Conservation (phyloP, 2,329 filamentous ascomycete genomes). For the Periconia sp. region DNA sequence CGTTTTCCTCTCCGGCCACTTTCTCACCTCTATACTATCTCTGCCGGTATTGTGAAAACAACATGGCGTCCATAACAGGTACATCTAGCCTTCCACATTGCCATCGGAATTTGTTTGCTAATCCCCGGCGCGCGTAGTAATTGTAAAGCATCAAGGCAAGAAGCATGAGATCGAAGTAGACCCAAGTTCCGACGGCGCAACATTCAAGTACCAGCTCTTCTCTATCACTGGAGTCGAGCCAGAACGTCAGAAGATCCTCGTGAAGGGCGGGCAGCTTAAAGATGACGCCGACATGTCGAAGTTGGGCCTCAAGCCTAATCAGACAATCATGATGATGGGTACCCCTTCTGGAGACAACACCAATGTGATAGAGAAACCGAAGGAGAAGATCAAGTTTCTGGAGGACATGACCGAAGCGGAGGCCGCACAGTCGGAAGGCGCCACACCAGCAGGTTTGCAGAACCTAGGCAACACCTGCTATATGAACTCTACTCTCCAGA, state of each 20-base stretch:
- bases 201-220: constrained; percentile 94
- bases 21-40: constrained; percentile 4
- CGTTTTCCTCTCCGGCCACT: constrained; percentile 11
- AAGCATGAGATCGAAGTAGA: constrained; percentile 95
- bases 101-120: constrained; percentile 20
- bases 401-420: constrained; percentile 99
- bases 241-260: constrained; percentile 91
- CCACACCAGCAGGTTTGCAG: constrained; percentile 83
- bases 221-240: constrained; percentile 96
- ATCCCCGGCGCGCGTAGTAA: constrained; percentile 64
- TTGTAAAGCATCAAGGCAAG: constrained; percentile 94
- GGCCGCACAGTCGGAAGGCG: constrained; percentile 79
- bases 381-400: constrained; percentile 82
- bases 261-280: constrained; percentile 94
- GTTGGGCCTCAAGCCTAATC: constrained; percentile 83
- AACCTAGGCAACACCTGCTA: constrained; percentile 99
- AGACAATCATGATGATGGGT: constrained; percentile 96
- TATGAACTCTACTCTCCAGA: constrained; percentile 96
- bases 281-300: constrained; percentile 88
- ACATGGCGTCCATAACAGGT: constrained; percentile 48
- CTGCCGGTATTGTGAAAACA: constrained; percentile 18
- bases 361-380: constrained; percentile 71
- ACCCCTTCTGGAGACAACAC: constrained; percentile 73
- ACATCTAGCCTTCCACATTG: constrained; percentile 3
- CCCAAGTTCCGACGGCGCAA: constrained; percentile 80